phyloP scores from a whole-genome alignment of 352 stramenopile species.

The Phytophthora kernoviae region DNA sequence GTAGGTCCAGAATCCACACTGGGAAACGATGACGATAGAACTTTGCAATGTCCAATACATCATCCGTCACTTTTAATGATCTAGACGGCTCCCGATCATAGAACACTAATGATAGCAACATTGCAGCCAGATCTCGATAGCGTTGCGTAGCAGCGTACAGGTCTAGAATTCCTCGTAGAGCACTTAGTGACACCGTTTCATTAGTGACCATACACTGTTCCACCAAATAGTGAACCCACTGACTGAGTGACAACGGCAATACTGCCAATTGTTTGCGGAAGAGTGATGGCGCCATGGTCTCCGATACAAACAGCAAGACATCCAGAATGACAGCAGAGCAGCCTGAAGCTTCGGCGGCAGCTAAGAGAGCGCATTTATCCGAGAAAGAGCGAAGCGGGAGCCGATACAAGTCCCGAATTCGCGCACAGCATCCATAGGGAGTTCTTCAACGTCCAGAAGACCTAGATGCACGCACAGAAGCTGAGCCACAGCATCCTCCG shows the following conservation, averaged over 20 bases:
- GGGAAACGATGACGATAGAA: conserved; percentile 58
- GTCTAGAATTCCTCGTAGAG: conserved; percentile 45
- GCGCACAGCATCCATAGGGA: conserved; percentile 14
- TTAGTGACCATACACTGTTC: conserved; percentile 61
- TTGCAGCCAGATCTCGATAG: conserved; percentile 58
- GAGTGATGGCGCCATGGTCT: conserved; percentile 65
- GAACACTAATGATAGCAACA: conserved; percentile 63
- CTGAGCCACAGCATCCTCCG: conserved; percentile 61
- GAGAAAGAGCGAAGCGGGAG: conserved; percentile 40
- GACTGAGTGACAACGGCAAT: conserved; percentile 46
- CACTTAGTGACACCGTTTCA: conserved; percentile 50
- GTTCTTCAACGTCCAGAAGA: conserved; percentile 42
- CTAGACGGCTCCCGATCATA: conserved; percentile 36
- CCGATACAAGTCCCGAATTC: conserved; percentile 65
- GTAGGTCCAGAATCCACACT: conserved; percentile 57
- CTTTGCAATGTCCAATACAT: conserved; percentile 56
- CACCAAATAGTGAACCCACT: conserved; percentile 74
- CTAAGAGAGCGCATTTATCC: conserved; percentile 59
- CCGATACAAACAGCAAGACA: conserved; percentile 75
- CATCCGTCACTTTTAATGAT: conserved; percentile 44
- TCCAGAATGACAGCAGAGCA: conserved; percentile 72
- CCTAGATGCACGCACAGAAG: conserved; percentile 89
- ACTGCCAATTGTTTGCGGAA: conserved; percentile 56
- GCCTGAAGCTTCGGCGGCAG: conserved; percentile 46
- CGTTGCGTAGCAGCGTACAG: conserved; percentile 54